Base-by-base conservation (phyloP, 495 filamentous ascomycete genomes). In the Neurospora intermedia region DNA sequence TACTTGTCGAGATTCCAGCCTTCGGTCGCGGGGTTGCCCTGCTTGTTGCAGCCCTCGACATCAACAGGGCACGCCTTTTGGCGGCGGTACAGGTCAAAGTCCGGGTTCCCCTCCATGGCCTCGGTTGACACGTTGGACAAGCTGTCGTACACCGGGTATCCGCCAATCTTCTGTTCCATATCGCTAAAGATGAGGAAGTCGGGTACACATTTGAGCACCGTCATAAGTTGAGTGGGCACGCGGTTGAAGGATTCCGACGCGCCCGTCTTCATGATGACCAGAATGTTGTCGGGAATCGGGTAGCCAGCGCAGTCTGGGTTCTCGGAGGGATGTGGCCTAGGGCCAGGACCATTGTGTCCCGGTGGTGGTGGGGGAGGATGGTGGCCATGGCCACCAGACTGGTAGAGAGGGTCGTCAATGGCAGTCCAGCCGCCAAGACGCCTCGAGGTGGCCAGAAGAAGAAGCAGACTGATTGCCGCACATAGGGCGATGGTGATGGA, bases 161-260 rank as follows among this genome's bases (percentile, higher is more conserved):
- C 83, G 18, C 80, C 84, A 46, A 87, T 81, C 6, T 83, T 72
- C 75, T 87, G 85, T 20, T 87, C 84, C 75, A 86, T 82, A 73
- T 89, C 88, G 73, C 87, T 87, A 77, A 89, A 89, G 74, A 90
- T 81, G 48, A 89, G 83, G 59, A 85, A 85, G 74, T 89, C 85
- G 48, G 82, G 77, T 23, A 84, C 73, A 74, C 88, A 89, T 73
- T 76, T 80, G n/a, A 88, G 79, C 39, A 82, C 78, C 15, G 87
- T 88, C 73, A 86, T 77, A 40, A 90, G 81, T 73, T 90, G 88
- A 8, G 84, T 87, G 27, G 88, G 85, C 43, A 90, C 77, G 69
- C 83, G 84, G 38, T 82, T 78, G 31, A 82, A 86, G 39, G 87
- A 81, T 76, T 89, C 86, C 23, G 83, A 83, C 23, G 87, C 87